Conservation (phyloP, 1,284 basidiomycete species). For the Filobasidium uniguttulatum region DNA sequence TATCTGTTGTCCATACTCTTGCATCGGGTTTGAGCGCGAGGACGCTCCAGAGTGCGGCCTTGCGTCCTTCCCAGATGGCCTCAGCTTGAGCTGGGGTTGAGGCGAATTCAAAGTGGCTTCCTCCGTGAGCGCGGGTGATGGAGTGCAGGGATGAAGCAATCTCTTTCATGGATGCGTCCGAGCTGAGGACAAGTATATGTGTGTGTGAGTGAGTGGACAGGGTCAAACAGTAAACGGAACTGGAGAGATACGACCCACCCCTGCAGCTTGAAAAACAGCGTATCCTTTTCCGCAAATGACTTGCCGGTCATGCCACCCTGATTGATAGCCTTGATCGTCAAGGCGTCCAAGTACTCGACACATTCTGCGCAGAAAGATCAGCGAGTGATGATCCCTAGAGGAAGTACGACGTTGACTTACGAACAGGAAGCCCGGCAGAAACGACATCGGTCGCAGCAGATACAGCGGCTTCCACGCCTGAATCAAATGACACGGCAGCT, state of each 20-base stretch:
- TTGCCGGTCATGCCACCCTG: conserved; percentile 44
- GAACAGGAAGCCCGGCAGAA: conserved; percentile 45
- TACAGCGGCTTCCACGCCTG: conserved; percentile 43
- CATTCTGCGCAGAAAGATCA: conserved; percentile 45
- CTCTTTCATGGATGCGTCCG: conserved; percentile 44
- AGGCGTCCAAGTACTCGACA: conserved; percentile 62
- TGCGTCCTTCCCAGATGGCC: conserved; percentile 71
- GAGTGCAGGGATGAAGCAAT: conserved; percentile 48
- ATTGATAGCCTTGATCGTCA: conserved; percentile 51
- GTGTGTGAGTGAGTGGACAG: neutral
- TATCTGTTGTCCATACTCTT: conserved; percentile 70
- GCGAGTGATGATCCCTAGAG: neutral
- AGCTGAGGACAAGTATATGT: neutral
- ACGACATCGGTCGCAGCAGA: conserved; percentile 59
- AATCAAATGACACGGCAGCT: conserved; percentile 41
- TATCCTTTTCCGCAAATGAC: conserved; percentile 45
- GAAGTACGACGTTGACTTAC: conserved; percentile 17
- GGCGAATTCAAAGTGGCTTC: conserved; percentile 56
- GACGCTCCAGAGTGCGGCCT: conserved; percentile 63
- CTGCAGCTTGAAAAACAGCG: conserved; percentile 79
- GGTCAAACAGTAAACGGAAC: neutral
- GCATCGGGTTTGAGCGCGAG: conserved; percentile 51
- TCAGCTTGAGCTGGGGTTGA: conserved; percentile 53
- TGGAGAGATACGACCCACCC: conserved; percentile 39
- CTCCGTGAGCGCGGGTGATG: conserved; percentile 53